Evolutionary conservation across 192 early-diverging fungal species (phyloP).

Genomic region (Coemansia sp.): DNA sequence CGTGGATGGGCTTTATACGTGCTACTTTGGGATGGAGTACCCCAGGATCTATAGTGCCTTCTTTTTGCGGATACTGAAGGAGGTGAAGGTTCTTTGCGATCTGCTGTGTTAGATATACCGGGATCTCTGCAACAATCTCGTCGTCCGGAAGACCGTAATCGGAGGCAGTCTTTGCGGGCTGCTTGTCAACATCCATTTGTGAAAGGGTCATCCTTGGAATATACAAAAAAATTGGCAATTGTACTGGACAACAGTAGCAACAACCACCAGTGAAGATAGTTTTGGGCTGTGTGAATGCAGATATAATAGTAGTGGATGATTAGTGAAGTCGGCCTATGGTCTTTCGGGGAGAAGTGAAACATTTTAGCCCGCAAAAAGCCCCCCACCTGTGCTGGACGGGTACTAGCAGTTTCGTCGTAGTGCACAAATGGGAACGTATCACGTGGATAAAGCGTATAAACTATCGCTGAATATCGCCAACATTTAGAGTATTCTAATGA

Average conservation of each 20-base stretch:
- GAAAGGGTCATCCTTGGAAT: not conserved
- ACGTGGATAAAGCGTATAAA: not conserved
- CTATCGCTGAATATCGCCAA: too few species aligned
- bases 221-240: not conserved
- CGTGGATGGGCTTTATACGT: constrained; percentile 82
- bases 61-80: constrained; percentile 78
- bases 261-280: too few species aligned
- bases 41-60: constrained; percentile 43
- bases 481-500: too few species aligned
- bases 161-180: constrained; percentile 17
- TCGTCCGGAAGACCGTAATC: constrained; percentile 58
- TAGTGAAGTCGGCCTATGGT: too few species aligned
- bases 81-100: constrained; percentile 72
- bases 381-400: too few species aligned
- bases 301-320: not conserved
- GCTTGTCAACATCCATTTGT: not conserved
- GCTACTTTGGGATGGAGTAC: constrained; percentile 59
- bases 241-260: too few species aligned
- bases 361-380: too few species aligned
- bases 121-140: constrained; percentile 71
- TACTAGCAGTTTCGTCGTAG: not conserved
- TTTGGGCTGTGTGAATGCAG: not conserved
- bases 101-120: constrained; percentile 74
- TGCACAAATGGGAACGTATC: not conserved
- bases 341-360: too few species aligned